A percentile compares a stretch with the other conserved stretches of the same genome.
These are phyloP conservation scores for Phaeotremella skinneri DNA, from an alignment of 768 basidiomycete species.

Conservation along the genomic window DNA sequence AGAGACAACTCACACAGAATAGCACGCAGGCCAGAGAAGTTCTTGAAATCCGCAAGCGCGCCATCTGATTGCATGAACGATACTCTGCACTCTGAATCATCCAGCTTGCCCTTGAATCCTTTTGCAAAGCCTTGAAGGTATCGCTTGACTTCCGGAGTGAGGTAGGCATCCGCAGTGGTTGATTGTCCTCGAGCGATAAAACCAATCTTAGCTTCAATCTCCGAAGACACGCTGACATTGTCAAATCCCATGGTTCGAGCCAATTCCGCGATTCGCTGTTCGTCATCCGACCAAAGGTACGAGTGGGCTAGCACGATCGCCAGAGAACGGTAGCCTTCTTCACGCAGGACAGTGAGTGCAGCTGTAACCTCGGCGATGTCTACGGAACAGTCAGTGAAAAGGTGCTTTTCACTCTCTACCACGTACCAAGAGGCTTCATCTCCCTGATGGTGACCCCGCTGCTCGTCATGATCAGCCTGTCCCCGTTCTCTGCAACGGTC, in stretches of 20 bases:
- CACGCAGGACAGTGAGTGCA: constrained; percentile 71
- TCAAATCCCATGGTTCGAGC: constrained; percentile 76
- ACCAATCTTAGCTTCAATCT: constrained; percentile 26
- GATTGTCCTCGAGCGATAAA: not conserved
- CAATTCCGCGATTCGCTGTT: constrained; percentile 65
- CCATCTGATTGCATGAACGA: constrained; percentile 84
- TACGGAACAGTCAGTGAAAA: constrained; percentile 46
- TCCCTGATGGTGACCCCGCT: constrained; percentile 21
- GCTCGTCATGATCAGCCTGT: constrained; percentile 21
- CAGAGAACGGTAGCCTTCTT: constrained; percentile 65
- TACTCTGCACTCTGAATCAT: constrained; percentile 56
- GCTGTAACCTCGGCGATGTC: constrained; percentile 59
- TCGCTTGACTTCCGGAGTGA: constrained; percentile 76
- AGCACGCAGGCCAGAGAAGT: constrained; percentile 86
- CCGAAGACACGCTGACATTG: constrained; percentile 78
- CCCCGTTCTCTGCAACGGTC: constrained; percentile 17
- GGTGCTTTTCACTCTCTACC: constrained; percentile 1
- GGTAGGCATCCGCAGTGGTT: constrained; percentile 61
- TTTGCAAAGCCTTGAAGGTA: constrained; percentile 87
- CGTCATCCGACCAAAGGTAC: constrained; percentile 74
- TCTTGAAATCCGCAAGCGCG: constrained; percentile 50
- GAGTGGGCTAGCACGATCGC: constrained; percentile 26
- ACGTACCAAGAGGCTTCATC: constrained; percentile 54
- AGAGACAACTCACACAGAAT: constrained; percentile 59
- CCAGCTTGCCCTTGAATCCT: constrained; percentile 68